Conservation (phyloP, 352 stramenopile genomes). For the Pythium scleroteichum region DNA sequence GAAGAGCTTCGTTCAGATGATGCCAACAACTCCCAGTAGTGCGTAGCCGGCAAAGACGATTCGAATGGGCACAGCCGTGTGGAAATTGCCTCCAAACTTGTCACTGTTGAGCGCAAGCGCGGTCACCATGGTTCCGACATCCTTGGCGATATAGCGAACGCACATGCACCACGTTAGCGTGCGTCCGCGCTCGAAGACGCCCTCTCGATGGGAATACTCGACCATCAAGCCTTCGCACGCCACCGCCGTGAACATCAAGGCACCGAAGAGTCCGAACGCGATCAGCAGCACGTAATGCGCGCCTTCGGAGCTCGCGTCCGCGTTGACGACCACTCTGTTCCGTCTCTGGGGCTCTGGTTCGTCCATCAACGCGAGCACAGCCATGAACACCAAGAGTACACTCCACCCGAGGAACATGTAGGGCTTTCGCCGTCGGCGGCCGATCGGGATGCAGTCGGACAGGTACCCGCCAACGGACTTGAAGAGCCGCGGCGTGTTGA, state of each 20-base stretch:
- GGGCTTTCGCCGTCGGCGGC: slow-evolving; percentile 34
- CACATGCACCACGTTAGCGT: slow-evolving; percentile 16
- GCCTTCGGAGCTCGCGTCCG: neutral
- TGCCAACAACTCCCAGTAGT: slow-evolving; percentile 1
- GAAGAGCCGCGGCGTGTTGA: slow-evolving; percentile 23
- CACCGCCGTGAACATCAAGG: slow-evolving; percentile 5
- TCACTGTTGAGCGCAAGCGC: slow-evolving; percentile 14
- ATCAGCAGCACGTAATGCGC: slow-evolving; percentile 19
- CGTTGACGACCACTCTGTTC: neutral
- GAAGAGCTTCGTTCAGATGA: slow-evolving; percentile 14
- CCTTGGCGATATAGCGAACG: slow-evolving; percentile 12
- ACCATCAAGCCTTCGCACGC: slow-evolving; percentile 25
- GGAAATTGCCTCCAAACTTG: slow-evolving; percentile 23
- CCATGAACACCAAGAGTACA: slow-evolving; percentile 21
- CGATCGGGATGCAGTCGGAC: slow-evolving; percentile 30
- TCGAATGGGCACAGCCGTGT: slow-evolving; percentile 5
- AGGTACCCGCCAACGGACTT: slow-evolving; percentile 34
- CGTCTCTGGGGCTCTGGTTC: neutral
- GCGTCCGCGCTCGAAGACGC: slow-evolving; percentile 16
- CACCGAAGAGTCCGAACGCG: slow-evolving; percentile 10
- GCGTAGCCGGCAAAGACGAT: slow-evolving; percentile 11
- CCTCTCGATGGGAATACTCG: slow-evolving; percentile 27
- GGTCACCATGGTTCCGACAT: neutral
- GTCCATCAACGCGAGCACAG: slow-evolving; percentile 21
- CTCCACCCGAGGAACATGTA: slow-evolving; percentile 36